A percentile compares a stretch with the other conserved stretches of the same genome.
Conservation (phyloP, 2,329 filamentous ascomycete species). For the Stemphylium beticola region DNA sequence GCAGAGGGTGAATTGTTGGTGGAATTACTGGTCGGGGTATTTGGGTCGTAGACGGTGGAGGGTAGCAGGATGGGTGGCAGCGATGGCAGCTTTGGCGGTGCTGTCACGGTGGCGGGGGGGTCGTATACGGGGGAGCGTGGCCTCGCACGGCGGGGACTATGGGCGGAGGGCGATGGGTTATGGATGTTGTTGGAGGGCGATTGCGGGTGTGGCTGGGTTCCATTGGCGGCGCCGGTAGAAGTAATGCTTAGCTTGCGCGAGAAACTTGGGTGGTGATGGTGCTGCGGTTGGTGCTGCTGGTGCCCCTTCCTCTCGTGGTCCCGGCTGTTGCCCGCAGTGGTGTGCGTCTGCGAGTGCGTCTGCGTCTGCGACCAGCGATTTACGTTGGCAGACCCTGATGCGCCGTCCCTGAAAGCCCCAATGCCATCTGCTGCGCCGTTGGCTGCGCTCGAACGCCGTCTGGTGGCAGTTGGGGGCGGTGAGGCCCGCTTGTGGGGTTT, state of each 20-base stretch:
- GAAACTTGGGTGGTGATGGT: constrained; percentile 38
- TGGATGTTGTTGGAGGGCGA: constrained; percentile 33
- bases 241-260: constrained; percentile 8
- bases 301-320: constrained; percentile 44
- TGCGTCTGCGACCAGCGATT: constrained; percentile 67
- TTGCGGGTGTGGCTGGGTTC: constrained; percentile 41
- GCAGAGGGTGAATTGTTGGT: constrained; percentile 42
- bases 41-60: constrained; percentile 47
- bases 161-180: constrained; percentile 17
- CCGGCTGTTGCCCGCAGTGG: constrained; percentile 58
- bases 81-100: constrained; percentile 41
- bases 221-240: constrained; percentile 35
- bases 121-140: constrained; percentile 42
- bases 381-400: constrained; percentile 55
- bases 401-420: constrained; percentile 51
- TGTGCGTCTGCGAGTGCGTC: too few relatives aligned
- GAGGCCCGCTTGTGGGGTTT: constrained; percentile 35
- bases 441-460: constrained; percentile 51
- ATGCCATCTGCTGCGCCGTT: constrained; percentile 49
- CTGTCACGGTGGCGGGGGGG: constrained; percentile 39
- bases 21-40: constrained; percentile 40
- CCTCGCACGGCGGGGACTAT: constrained; percentile 44
- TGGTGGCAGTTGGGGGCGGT: constrained; percentile 30
- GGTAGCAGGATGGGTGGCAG: constrained; percentile 40
- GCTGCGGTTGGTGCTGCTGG: constrained; percentile 46